Evolutionary conservation across 2,329 filamentous ascomycete species (phyloP), one percentile per base, ranked within the genome.

Genomic region (Apiospora phragmitis): DNA sequence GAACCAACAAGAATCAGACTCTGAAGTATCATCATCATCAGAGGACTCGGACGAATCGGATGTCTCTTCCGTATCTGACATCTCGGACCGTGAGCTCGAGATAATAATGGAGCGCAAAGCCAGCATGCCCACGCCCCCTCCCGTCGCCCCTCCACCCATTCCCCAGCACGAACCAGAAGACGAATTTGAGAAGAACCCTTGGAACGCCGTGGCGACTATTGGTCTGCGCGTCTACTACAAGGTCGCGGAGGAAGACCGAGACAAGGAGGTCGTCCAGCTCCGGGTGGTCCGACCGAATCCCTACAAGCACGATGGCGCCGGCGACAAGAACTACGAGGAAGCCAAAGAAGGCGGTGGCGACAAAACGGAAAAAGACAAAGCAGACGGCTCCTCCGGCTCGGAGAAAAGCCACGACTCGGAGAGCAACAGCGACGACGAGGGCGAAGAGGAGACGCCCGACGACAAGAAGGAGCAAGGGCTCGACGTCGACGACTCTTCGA

Each of bases 131-230:
- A 55, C 71, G 21, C 68, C 72, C 0, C 73, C 75, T 11, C 75
- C 81, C 1, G 78, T 81, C 0, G 74, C 81, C 0, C 73, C 77
- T 1, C 74, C 76, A 3, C 76, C 70, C 8, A 72, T 70, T 47
- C 70, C 77, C 5, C 81, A 83, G 8, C 80, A 83, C 2, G 86
- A 87, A 47, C 85, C 87, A 26, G 83, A 83, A 12, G 87, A 88
- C 73, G 87, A 89, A 70, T 86, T 86, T 67, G 85, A 88, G 72
- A 81, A 83, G 32, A 85, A 88, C 32, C 86, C 88, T 1, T 91
- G 90, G 89, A 91, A 91, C 76, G 89, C 89, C 4, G 85, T 91
- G 65, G 87, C 85, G 68, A 86, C 91, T 24, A 85, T 91, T 0
- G 89, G 90, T 0, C 80, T 91, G 68, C 85, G 88, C 5, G 86